Evolutionary conservation across 2,329 filamentous ascomycete genomes (phyloP).

Genomic region (Ophiostoma sp.): DNA sequence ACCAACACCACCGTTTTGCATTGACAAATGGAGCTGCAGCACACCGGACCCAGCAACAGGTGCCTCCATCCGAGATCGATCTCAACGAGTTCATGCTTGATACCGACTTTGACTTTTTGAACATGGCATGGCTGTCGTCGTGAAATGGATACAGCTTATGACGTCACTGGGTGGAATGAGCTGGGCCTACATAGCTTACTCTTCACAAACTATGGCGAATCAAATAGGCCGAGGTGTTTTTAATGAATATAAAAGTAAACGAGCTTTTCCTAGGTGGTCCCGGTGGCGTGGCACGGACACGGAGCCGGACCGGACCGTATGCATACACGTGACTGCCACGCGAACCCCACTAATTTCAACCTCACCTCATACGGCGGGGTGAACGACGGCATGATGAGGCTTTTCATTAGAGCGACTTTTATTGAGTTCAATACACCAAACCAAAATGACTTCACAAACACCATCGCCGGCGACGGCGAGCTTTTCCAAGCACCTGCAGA

Average conservation of each 20-base stretch:
- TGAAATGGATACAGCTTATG: neutral
- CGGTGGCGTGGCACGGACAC: slow-evolving; percentile 3
- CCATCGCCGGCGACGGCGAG: neutral
- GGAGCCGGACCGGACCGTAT: slow-evolving; percentile 8
- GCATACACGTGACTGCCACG: neutral
- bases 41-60: neutral
- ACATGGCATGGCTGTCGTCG: neutral
- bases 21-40: neutral
- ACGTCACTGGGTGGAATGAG: neutral
- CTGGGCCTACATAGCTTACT: neutral
- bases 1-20: neutral
- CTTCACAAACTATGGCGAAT: neutral
- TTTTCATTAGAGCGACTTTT: neutral
- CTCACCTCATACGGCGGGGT: neutral
- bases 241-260: too few relatives aligned
- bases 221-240: too few relatives aligned
- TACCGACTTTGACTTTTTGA: neutral
- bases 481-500: slow-evolving; percentile 16
- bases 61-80: neutral
- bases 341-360: neutral
- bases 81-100: neutral
- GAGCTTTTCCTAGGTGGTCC: neutral
- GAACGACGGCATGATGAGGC: neutral
- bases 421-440: neutral
- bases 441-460: neutral